Percentiles rank a stretch among this genome's conserved stretches.
Evolutionary conservation across 2,329 filamentous ascomycete species (phyloP).

Genomic region (Trichophaea hybrida): DNA sequence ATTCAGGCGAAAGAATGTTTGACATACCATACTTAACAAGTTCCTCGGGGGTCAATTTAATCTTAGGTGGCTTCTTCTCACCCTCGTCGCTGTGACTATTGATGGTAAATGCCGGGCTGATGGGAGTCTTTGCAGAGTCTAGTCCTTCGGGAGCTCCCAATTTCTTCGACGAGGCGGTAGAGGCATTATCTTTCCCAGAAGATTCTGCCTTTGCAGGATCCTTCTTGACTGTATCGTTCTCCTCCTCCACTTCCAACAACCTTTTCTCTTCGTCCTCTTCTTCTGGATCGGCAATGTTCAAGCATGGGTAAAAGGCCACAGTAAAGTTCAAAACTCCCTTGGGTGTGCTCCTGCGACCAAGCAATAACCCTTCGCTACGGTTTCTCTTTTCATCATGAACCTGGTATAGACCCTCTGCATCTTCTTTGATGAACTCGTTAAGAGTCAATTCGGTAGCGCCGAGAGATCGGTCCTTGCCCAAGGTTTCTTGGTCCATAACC

Average conservation of each 20-base stretch:
- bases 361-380: constrained; percentile 52
- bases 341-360: constrained; percentile 55
- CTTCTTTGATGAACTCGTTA: constrained; percentile 64
- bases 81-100: constrained; percentile 35
- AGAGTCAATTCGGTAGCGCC: constrained; percentile 65
- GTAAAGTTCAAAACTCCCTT: constrained; percentile 77
- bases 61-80: constrained; percentile 51
- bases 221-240: constrained; percentile 1
- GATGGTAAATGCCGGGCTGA: constrained; percentile 28
- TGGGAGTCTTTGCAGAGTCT: constrained; percentile 26
- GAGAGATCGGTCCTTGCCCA: constrained; percentile 79
- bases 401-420: constrained; percentile 63
- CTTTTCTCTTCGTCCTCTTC: constrained; percentile 54
- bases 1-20: constrained; percentile 25
- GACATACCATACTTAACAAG: constrained; percentile 50
- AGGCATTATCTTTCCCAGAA: constrained; percentile 28
- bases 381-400: constrained; percentile 61
- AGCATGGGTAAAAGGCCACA: constrained; percentile 74
- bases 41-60: constrained; percentile 65
- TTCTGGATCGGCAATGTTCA: constrained; percentile 78
- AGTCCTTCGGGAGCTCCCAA: constrained; percentile 30
- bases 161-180: constrained; percentile 35
- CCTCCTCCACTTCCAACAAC: constrained; percentile 10
- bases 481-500: constrained; percentile 90
- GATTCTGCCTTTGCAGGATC: neutral